Evolutionary conservation across 305 asterid species (phyloP), one percentile per base, ranked within the genome.

Genomic region (Solanum chacoense): DNA sequence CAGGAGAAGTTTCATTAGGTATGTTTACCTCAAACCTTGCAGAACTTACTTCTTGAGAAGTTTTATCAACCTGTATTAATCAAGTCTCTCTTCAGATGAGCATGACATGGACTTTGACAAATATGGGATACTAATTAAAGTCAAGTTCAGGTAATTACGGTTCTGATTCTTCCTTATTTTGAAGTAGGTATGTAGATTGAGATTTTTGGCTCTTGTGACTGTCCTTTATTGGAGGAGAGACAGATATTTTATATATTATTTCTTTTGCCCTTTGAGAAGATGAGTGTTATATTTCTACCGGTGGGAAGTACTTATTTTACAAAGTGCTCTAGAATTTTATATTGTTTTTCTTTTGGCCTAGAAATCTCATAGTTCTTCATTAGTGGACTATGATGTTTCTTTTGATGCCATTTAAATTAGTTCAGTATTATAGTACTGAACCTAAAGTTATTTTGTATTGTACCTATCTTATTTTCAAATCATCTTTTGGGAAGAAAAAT

Each of bases 1-100:
- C 99, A 36, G 99, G 99, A 90, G 98, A 96, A 92, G 99, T 97
- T 75, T 94, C 96, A 85, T 91, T 97, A 88, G 99, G 99, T 97
- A 92, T 84, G 45, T 28, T 85, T 90, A 31, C 74, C 36, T 87
- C 89, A 76, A 67, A 72, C 36, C 77, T 84, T 38, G 7, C 55
- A 36, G 55, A 32, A 85, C 90, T 88, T 72, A 45, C 88, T 92
- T 72, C 80, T 84, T 40, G 36, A 50, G 50, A 73, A 36, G 87
- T 91, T 76, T 32, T 84, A 24, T 84, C 74, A 32, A 31, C 90
- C 87, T 90, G 50, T 91, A 88, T 87, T 91, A 72, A 87, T 87
- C 84, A 45, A 78, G 87, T 42, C 65, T 91, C 80, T 92, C 88
- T 86, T 88, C 94, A 97, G 99, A 96, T 94, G 99, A 97, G 90